Evolutionary conservation across 768 basidiomycete genomes (phyloP).

Genomic region (Artomyces pyxidatus): DNA sequence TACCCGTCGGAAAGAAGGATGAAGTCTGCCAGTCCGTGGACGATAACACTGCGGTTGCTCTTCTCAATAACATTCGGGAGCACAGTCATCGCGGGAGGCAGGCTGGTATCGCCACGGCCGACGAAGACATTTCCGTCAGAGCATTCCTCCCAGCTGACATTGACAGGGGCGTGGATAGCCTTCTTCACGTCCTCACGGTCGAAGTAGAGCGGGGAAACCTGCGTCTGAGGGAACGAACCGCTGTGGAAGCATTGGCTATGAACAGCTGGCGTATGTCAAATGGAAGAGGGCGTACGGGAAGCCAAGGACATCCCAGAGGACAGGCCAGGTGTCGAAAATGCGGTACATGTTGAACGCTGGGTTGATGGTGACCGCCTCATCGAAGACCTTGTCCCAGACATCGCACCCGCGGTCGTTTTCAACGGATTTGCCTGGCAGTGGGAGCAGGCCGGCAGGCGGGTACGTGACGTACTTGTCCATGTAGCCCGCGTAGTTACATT

Average conservation of each 20-base stretch:
- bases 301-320: slow-evolving; percentile 76
- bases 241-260: slow-evolving; percentile 24
- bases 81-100: slow-evolving; percentile 55
- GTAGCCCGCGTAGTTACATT: slow-evolving; percentile 62
- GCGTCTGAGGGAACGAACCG: slow-evolving; percentile 45
- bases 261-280: neutral
- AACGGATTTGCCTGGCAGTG: slow-evolving; percentile 54
- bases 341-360: slow-evolving; percentile 75
- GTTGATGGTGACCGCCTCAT: slow-evolving; percentile 53
- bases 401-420: slow-evolving; percentile 47
- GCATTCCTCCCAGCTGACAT: slow-evolving; percentile 59
- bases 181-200: slow-evolving; percentile 58
- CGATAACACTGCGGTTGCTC: slow-evolving; percentile 56
- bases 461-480: slow-evolving; percentile 53
- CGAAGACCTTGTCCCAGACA: slow-evolving; percentile 58
- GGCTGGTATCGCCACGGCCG: slow-evolving; percentile 48
- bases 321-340: slow-evolving; percentile 68
- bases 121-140: slow-evolving; percentile 53
- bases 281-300: slow-evolving; percentile 43
- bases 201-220: slow-evolving; percentile 60
- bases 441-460: slow-evolving; percentile 59
- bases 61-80: slow-evolving; percentile 73
- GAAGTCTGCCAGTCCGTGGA: slow-evolving; percentile 69
- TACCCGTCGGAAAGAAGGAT: slow-evolving; percentile 70
- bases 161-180: slow-evolving; percentile 61